Percentiles rank a stretch among this genome's conserved stretches.
Evolutionary conservation across 306 rosid genomes (phyloP).

Genomic region (Pterocarpus santalinus): DNA sequence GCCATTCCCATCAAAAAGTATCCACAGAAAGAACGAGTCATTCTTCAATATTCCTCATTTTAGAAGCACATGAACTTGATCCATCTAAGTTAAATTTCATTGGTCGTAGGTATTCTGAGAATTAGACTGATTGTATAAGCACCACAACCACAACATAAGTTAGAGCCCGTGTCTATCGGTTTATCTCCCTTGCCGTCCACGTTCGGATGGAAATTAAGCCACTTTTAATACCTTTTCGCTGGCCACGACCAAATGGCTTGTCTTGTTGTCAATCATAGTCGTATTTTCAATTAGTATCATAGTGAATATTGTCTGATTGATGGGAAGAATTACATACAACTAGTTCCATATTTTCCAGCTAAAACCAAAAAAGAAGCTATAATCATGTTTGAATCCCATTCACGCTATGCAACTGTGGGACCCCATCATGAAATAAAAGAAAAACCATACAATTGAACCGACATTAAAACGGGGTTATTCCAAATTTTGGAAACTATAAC

Average conservation of each 20-base stretch:
- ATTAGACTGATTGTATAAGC: not conserved
- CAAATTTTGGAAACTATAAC: not conserved
- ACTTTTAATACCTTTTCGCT: not conserved
- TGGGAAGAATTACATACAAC: slow-evolving; percentile 35
- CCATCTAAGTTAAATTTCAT: not conserved
- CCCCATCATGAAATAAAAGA: slow-evolving; percentile 18
- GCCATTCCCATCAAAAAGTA: slow-evolving; percentile 8
- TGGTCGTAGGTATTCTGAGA: not conserved
- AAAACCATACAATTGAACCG: too few relatives aligned
- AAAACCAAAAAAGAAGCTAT: not conserved
- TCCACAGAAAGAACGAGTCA: slow-evolving; percentile 24
- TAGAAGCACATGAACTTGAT: not conserved
- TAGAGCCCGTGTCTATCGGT: not conserved
- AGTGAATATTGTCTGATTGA: slow-evolving; percentile 11
- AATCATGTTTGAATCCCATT: slow-evolving; percentile 37
- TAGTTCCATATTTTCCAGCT: slow-evolving; percentile 9
- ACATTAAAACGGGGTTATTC: not conserved
- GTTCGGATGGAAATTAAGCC: slow-evolving; percentile 12
- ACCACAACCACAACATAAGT: not conserved
- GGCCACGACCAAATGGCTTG: slow-evolving; percentile 38
- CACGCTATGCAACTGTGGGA: slow-evolving; percentile 39
- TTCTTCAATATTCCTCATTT: not conserved
- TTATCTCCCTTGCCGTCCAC: slow-evolving; percentile 21
- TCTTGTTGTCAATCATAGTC: slow-evolving; percentile 46
- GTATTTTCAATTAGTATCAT: not conserved